These are phyloP conservation scores for Fraxinus baroniana DNA, from an alignment of 305 asterid genomes.

Conservation along the genomic window DNA sequence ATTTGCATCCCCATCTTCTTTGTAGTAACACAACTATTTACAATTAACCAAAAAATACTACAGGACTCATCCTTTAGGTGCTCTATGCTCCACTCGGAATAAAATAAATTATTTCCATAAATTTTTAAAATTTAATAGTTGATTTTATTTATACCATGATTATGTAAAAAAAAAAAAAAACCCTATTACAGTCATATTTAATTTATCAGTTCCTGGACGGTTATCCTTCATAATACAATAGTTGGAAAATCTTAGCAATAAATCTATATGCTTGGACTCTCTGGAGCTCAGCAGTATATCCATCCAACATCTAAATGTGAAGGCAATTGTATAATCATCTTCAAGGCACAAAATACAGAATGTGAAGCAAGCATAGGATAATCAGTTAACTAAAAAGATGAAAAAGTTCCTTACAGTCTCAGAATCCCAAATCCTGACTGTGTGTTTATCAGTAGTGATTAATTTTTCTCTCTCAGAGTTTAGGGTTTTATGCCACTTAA, in stretches of 20 bases:
- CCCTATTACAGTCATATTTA: neutral
- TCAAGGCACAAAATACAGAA: neutral
- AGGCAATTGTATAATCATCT: slow-evolving; percentile 2
- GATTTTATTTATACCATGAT: neutral
- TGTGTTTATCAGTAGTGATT: slow-evolving; percentile 78
- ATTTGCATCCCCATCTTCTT: neutral
- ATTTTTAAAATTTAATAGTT: neutral
- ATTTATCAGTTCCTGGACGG: neutral
- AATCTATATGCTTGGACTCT: neutral
- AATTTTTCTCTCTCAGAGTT: slow-evolving; percentile 64
- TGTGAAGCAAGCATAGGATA: neutral
- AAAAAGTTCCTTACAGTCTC: slow-evolving; percentile 57
- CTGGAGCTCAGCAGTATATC: neutral
- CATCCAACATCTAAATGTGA: slow-evolving; percentile 6
- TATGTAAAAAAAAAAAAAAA: no score
- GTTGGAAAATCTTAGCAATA: neutral
- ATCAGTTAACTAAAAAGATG: neutral
- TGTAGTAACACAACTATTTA: neutral
- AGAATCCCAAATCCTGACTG: slow-evolving; percentile 93
- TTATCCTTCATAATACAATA: neutral
- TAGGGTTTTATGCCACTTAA: slow-evolving; percentile 88
- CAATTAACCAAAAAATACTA: neutral
- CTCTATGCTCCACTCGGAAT: no score
- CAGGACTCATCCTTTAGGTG: no score
- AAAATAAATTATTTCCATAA: neutral